Percentiles rank a stretch among this genome's conserved stretches.
Evolutionary conservation across 768 basidiomycete species (phyloP).

Genomic region (Pleurotus giganteus): DNA sequence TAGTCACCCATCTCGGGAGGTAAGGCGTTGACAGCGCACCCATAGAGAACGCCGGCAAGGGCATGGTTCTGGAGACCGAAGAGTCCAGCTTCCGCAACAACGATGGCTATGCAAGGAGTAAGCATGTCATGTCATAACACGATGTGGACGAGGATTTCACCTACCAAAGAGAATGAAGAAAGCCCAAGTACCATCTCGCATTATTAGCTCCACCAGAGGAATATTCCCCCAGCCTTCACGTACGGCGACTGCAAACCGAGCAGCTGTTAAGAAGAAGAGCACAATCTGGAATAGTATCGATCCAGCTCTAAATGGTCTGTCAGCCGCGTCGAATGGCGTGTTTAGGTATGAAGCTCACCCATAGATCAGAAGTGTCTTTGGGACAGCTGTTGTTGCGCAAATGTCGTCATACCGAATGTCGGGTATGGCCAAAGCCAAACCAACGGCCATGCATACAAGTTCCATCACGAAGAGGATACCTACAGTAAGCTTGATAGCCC

Average conservation of each 20-base stretch:
- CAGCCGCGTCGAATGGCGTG: background rate
- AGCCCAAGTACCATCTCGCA: conserved; percentile 35
- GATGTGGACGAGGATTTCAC: conserved; percentile 8
- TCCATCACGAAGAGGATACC: conserved; percentile 25
- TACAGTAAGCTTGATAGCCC: conserved; percentile 23
- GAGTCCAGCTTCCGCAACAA: conserved; percentile 22
- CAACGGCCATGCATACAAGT: conserved; percentile 27
- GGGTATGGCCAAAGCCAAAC: conserved; percentile 27
- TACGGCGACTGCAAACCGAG: conserved; percentile 12
- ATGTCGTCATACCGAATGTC: conserved; percentile 30
- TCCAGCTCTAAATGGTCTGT: conserved; percentile 1
- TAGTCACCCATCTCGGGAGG: background rate
- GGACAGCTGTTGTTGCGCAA: conserved; percentile 16
- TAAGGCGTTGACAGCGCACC: conserved; percentile 20
- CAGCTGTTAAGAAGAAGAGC: background rate
- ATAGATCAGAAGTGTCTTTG: background rate
- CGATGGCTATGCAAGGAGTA: background rate
- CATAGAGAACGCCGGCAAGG: conserved; percentile 28
- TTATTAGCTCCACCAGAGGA: conserved; percentile 32
- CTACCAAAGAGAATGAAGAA: conserved; percentile 33
- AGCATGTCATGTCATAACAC: too few relatives aligned
- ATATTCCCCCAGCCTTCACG: conserved; percentile 29
- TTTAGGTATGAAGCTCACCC: background rate
- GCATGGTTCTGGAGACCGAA: conserved; percentile 23
- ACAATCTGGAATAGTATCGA: conserved; percentile 6